phyloP scores from a whole-genome alignment of 345 rosid genomes.

The Streptanthus diversifolius region DNA sequence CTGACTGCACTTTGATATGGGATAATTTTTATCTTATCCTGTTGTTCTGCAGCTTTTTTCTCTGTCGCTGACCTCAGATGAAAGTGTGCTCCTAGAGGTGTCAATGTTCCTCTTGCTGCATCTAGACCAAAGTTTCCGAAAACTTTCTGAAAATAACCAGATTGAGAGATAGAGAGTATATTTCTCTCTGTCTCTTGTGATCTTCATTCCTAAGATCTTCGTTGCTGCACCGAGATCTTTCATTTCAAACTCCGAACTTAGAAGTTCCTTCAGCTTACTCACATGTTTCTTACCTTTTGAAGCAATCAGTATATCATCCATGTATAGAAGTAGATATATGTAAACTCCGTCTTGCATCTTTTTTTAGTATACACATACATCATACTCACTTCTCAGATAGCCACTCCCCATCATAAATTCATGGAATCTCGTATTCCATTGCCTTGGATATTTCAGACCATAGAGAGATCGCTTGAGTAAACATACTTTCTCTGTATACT shows the following conservation, averaged over 20 bases:
- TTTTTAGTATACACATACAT: not conserved
- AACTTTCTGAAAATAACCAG: not conserved
- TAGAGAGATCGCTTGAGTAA: not conserved
- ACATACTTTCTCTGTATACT: not conserved
- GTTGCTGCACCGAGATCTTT: not conserved
- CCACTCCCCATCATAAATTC: not conserved
- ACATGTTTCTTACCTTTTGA: no score
- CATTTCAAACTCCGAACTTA: not conserved
- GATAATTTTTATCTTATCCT: not conserved
- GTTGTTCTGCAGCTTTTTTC: not conserved
- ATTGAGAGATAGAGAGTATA: not conserved
- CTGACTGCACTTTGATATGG: not conserved
- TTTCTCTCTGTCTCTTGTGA: not conserved
- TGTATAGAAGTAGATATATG: no score
- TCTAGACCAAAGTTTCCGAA: not conserved
- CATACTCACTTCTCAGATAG: not conserved
- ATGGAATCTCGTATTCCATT: not conserved
- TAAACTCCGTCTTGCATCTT: not conserved
- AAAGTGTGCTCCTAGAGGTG: not conserved
- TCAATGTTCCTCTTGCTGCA: no score
- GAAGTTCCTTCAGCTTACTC: no score
- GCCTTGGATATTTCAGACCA: not conserved
- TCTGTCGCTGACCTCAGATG: no score
- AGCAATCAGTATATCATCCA: no score
- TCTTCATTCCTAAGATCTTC: not conserved